Conservation (phyloP, 139 green algal genomes). For the Haematococcus sp. region DNA sequence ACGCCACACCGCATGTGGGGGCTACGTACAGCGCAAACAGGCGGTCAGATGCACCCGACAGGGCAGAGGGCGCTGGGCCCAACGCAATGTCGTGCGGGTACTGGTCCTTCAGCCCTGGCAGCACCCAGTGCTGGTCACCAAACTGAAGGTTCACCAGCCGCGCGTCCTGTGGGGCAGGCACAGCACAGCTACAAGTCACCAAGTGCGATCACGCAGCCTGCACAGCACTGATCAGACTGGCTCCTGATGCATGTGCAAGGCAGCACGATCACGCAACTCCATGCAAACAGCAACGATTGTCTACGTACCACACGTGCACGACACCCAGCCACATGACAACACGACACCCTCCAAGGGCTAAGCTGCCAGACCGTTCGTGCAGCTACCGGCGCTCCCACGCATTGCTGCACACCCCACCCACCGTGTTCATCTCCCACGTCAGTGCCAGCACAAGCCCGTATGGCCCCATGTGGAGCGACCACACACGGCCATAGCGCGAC, state of each 20-base stretch:
- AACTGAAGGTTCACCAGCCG: too few relatives aligned
- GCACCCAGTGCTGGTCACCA: constrained; percentile 27
- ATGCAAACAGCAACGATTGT: too few relatives aligned
- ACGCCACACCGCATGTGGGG: constrained; percentile 31
- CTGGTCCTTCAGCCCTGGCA: constrained; percentile 35
- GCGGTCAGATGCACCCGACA: constrained; percentile 54
- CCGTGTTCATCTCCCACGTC: constrained; percentile 58
- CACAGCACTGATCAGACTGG: too few relatives aligned
- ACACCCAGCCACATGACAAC: not conserved
- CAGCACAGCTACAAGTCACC: too few relatives aligned
- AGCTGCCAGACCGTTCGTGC: too few relatives aligned
- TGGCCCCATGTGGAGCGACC: constrained; percentile 56
- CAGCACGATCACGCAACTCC: too few relatives aligned
- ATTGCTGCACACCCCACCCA: constrained; percentile 16
- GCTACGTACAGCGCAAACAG: constrained; percentile 62
- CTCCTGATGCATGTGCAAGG: too few relatives aligned
- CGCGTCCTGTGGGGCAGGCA: too few relatives aligned
- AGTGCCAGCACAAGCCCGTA: constrained; percentile 70
- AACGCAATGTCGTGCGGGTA: constrained; percentile 69
- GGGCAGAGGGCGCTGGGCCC: constrained; percentile 43
- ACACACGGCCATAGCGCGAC: constrained; percentile 46
- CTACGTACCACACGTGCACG: not conserved
- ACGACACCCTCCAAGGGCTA: too few relatives aligned
- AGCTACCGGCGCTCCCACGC: not conserved
- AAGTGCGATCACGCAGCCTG: too few relatives aligned